A percentile compares a stretch with the other conserved stretches of the same genome.
phyloP scores from a whole-genome alignment of 1,284 basidiomycete genomes.

The Neolentinus lepideus region DNA sequence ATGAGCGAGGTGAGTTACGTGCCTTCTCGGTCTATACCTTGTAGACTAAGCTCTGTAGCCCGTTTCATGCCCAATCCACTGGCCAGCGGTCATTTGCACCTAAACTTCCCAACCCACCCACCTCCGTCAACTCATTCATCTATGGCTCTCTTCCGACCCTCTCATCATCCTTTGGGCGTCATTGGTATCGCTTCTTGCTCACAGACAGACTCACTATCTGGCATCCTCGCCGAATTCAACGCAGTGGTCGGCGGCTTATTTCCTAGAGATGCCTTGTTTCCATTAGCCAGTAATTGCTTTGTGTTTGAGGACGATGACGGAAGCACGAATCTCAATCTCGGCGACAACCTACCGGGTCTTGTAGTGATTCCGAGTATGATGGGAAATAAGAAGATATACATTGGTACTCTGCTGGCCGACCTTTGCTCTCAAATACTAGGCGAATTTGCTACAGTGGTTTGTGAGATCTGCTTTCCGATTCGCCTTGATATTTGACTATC shows the following conservation, averaged over 20 bases:
- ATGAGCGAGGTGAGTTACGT: constrained; percentile 55
- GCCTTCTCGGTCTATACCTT: constrained; percentile 2
- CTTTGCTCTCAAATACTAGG: constrained; percentile 79
- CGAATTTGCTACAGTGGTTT: constrained; percentile 74
- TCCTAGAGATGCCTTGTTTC: constrained; percentile 61
- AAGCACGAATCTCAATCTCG: constrained; percentile 44
- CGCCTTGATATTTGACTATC: constrained; percentile 14
- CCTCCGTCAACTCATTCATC: constrained; percentile 49
- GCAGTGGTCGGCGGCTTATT: constrained; percentile 53
- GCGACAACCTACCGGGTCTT: constrained; percentile 53
- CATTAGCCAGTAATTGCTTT: constrained; percentile 70
- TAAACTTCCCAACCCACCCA: constrained; percentile 67
- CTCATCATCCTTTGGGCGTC: constrained; percentile 73
- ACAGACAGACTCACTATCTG: constrained; percentile 44
- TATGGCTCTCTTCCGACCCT: constrained; percentile 64
- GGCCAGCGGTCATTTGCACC: constrained; percentile 66
- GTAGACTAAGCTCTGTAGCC: constrained; percentile 30
- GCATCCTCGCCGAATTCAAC: constrained; percentile 62
- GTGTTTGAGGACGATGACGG: constrained; percentile 72
- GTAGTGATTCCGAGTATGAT: constrained; percentile 73
- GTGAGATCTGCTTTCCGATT: constrained; percentile 16
- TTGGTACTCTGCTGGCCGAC: constrained; percentile 81
- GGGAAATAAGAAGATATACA: constrained; percentile 75
- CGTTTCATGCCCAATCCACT: constrained; percentile 79
- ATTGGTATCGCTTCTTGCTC: constrained; percentile 72